Evolutionary conservation across 192 early-diverging fungal genomes (phyloP).

Genomic region (Coemansia sp.): DNA sequence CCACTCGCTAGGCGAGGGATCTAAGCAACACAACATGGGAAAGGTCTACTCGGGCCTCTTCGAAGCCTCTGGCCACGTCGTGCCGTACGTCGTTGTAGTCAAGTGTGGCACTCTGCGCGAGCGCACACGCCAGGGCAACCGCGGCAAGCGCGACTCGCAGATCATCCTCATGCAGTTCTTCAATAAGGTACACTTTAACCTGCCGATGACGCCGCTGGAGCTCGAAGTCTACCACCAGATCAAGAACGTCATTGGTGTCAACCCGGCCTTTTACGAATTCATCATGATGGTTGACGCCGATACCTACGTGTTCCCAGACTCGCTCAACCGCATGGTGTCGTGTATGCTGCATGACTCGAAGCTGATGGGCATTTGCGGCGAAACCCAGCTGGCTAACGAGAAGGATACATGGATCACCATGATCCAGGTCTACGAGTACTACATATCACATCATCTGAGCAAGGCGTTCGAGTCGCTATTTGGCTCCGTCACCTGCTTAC

Average conservation of each 20-base stretch:
- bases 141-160: conserved; percentile 99
- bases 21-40: conserved; percentile 93
- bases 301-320: conserved; percentile 90
- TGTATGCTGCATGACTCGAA: conserved; percentile 91
- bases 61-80: conserved; percentile 85
- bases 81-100: conserved; percentile 93
- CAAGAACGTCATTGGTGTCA: conserved; percentile 98
- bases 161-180: conserved; percentile 98
- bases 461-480: conserved; percentile 99
- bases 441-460: conserved; percentile 95
- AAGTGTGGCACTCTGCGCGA: conserved; percentile 90
- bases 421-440: conserved; percentile 99
- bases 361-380: conserved; percentile 96
- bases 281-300: conserved; percentile 99
- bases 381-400: conserved; percentile 94
- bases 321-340: conserved; percentile 95
- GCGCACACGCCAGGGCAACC: conserved; percentile 86
- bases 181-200: conserved; percentile 93
- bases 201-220: conserved; percentile 94
- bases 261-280: conserved; percentile 98
- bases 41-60: conserved; percentile 98
- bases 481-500: conserved; percentile 96
- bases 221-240: conserved; percentile 99
- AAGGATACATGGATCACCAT: conserved; percentile 95
- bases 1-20: conserved; percentile 85